phyloP scores from a whole-genome alignment of 345 rosid species.

The Acer yangbiense region DNA sequence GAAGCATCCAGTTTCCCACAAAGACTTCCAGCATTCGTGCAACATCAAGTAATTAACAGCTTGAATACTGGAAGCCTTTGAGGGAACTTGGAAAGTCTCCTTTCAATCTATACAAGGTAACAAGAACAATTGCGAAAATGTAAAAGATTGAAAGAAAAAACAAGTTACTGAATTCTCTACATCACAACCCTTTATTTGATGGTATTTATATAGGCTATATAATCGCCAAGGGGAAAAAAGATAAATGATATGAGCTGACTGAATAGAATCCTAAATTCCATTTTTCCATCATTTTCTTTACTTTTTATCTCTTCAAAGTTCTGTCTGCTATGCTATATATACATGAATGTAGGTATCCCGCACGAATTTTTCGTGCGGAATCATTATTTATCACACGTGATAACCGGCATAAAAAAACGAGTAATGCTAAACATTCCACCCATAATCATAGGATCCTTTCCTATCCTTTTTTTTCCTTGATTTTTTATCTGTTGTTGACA shows the following conservation, averaged over 20 bases:
- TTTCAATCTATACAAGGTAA: not conserved
- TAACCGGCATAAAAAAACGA: too few species aligned
- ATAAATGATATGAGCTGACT: not conserved
- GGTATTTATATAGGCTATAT: conserved; percentile 3
- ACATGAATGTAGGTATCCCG: too few species aligned
- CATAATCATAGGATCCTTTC: too few species aligned
- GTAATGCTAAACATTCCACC: too few species aligned
- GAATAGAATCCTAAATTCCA: not conserved
- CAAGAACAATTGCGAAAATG: not conserved
- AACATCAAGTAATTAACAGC: too few species aligned
- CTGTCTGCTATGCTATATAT: too few species aligned
- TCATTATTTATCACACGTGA: too few species aligned
- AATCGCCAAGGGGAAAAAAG: not conserved
- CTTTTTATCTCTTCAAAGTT: not conserved
- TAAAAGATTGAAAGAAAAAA: not conserved
- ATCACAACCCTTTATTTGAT: not conserved
- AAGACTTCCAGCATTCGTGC: conserved; percentile 13
- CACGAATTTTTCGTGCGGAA: too few species aligned
- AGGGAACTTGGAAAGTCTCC: not conserved
- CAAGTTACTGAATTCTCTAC: not conserved
- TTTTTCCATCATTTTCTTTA: not conserved
- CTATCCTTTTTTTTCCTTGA: too few species aligned
- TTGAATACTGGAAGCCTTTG: conserved; percentile 11
- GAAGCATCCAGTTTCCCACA: conserved; percentile 15
- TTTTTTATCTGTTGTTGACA: too few species aligned